Conservation (phyloP, 2,329 filamentous ascomycete species). For the Cordyceps tenuipes region DNA sequence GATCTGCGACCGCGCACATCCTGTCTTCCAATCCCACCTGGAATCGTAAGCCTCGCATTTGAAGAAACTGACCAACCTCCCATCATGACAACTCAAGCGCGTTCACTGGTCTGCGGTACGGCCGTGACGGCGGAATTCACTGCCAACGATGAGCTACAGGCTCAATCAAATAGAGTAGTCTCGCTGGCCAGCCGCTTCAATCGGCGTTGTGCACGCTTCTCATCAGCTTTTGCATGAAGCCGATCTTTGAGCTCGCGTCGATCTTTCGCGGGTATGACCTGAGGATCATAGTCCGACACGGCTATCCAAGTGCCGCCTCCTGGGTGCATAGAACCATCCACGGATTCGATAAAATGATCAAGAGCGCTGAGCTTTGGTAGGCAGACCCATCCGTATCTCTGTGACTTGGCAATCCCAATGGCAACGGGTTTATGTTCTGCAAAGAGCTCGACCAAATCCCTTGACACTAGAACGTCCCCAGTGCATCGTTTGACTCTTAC, state of each 20-base stretch:
- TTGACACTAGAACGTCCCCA: neutral
- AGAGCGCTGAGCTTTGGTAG: neutral
- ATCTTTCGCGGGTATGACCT: neutral
- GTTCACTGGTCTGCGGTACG: too few relatives aligned
- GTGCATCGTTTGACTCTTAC: neutral
- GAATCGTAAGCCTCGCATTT: too few relatives aligned
- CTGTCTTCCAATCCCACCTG: too few relatives aligned
- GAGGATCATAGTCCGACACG: neutral
- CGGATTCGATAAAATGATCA: neutral
- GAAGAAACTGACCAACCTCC: too few relatives aligned
- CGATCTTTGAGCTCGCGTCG: neutral
- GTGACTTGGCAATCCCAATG: neutral
- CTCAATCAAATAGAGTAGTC: neutral
- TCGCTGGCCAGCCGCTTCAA: neutral
- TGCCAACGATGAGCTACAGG: too few relatives aligned
- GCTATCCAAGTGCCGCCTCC: neutral
- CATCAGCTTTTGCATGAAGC: neutral
- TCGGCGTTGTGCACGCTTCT: conserved; percentile 6
- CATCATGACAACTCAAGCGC: too few relatives aligned
- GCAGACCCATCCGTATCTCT: conserved; percentile 1
- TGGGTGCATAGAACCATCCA: neutral
- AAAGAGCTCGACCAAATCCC: neutral
- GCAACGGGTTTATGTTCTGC: neutral
- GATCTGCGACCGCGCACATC: too few relatives aligned
- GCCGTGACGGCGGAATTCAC: too few relatives aligned